Percentiles rank a stretch among this genome's conserved stretches.
Evolutionary conservation across 1,139 yeast species (phyloP).

Genomic region (Saccharomyces hybrid): DNA sequence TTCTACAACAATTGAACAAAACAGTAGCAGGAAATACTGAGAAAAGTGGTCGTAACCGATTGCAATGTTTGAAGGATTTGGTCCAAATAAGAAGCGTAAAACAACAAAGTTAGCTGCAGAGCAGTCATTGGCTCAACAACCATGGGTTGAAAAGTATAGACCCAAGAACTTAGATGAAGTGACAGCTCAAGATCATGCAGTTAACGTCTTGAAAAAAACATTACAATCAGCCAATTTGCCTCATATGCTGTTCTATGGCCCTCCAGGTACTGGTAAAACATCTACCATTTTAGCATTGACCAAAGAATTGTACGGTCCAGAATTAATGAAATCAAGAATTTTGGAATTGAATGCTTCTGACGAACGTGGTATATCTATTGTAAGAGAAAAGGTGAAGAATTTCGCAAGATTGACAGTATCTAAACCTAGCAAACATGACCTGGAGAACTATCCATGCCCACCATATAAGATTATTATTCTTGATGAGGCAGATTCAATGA

Average conservation of each 20-base stretch:
- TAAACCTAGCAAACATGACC: constrained; percentile 62
- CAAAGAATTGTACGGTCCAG: constrained; percentile 72
- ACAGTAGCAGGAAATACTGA: not conserved
- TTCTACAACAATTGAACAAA: not conserved
- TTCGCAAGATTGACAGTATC: constrained; percentile 87
- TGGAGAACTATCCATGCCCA: constrained; percentile 79
- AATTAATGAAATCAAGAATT: constrained; percentile 64
- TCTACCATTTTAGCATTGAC: constrained; percentile 87
- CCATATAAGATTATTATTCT: constrained; percentile 78
- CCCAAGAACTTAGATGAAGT: constrained; percentile 81
- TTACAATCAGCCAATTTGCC: constrained; percentile 77
- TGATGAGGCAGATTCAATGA: constrained; percentile 98
- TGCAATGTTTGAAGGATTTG: constrained; percentile 20
- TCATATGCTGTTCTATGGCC: constrained; percentile 93
- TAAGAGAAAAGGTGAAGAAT: constrained; percentile 82
- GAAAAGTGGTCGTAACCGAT: not conserved
- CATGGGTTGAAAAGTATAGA: constrained; percentile 35
- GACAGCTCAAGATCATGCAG: constrained; percentile 87
- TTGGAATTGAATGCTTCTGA: constrained; percentile 92
- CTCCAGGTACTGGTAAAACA: constrained; percentile 96
- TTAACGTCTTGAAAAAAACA: constrained; percentile 73
- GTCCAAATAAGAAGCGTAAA: constrained; percentile 23
- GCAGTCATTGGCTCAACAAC: constrained; percentile 19
- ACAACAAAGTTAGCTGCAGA: constrained; percentile 15
- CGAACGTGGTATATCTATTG: constrained; percentile 90